Evolutionary conservation across 345 rosid genomes (phyloP), one percentile per base, ranked within the genome.

Genomic region (Geranium rotundifolium): DNA sequence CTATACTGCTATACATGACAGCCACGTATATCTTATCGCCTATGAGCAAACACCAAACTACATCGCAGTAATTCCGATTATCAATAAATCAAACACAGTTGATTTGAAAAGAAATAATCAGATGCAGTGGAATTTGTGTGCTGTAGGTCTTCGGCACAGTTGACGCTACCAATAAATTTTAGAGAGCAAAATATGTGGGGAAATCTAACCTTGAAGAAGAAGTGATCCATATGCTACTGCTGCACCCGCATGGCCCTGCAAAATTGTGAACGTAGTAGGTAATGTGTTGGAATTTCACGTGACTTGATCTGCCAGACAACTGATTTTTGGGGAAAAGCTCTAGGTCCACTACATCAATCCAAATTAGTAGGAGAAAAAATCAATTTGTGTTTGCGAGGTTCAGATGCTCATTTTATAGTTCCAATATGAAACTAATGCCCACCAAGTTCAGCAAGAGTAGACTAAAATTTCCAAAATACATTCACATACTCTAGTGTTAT

Each of bases 221-320:
- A 89, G 96, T 64, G 96, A 81, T 71, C 98, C 98, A 79, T 85
- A 85, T 17, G 89, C 93, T 62, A 87, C 63, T 18, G 96, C 95
- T 37, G 98, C 98, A 76, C 92, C 98, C 18, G 86, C 79, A 80
- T 91, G 96, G 62, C 96, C 93, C 91, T 91, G 83, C 75, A 76
- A 13, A 54, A 34, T 52, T 61, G 59, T 66, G 23, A 61, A 60
- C 29, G 54, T n/a, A 62, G 20, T 63, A 49, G 14, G 41, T 17
- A 34, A 23, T 15, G 13, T 37, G 1, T 49, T 29, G 17, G 8
- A 50, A 17, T 19, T 19, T 3, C 19, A 17, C 17, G 27, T 17
- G 27, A 17, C 27, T 19, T 5, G 59, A 56, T 17, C 19, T 17
- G 9, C 10, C 20, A 16, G 2, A 17, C 27, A 19, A 19, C 1